phyloP scores from a whole-genome alignment of 805 yeast species.

The Saccharomycopsis sp. region DNA sequence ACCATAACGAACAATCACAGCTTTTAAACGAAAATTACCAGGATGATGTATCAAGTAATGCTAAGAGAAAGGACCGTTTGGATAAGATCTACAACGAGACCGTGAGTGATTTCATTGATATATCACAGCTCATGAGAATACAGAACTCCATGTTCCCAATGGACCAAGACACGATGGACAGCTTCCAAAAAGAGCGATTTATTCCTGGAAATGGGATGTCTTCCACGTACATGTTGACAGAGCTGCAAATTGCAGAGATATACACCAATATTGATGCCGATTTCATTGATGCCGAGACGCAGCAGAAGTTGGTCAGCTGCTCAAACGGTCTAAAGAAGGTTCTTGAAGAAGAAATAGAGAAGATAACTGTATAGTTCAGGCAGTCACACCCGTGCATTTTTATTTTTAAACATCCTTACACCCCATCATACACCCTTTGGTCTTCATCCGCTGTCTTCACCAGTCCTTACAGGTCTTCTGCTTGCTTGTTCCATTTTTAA shows the following conservation, averaged over 20 bases:
- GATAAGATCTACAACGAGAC: neutral
- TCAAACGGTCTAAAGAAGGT: neutral
- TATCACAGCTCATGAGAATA: neutral
- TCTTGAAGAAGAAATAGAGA: neutral
- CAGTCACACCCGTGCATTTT: neutral
- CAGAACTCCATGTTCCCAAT: neutral
- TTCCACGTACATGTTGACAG: neutral
- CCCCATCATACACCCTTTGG: neutral
- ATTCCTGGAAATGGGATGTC: neutral
- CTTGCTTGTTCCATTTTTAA: too few species aligned
- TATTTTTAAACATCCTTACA: too few species aligned
- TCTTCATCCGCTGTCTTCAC: neutral
- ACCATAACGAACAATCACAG: neutral
- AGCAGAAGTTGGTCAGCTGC: neutral
- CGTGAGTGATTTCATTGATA: neutral
- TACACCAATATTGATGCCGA: neutral
- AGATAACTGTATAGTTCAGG: neutral
- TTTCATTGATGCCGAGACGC: neutral
- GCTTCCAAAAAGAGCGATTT: neutral
- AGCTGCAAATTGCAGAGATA: neutral
- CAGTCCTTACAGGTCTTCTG: too few species aligned
- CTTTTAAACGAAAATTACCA: neutral
- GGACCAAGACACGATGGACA: slow-evolving; percentile 1
- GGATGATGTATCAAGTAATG: neutral
- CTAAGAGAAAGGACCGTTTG: neutral